phyloP scores from a whole-genome alignment of 1,284 basidiomycete species.

The Fistulinella staudtii region DNA sequence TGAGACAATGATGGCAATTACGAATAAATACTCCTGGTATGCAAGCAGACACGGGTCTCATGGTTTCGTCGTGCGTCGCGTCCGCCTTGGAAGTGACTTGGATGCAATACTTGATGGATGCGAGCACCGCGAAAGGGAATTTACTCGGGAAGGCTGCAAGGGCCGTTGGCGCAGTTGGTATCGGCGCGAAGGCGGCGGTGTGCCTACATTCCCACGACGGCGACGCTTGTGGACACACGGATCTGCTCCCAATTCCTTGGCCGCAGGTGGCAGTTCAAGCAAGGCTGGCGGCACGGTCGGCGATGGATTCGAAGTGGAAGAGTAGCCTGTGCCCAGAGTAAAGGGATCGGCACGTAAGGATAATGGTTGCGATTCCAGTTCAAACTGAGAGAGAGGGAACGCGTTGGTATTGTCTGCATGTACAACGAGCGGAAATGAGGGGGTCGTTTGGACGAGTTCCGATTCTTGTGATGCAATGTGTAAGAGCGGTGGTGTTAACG shows the following conservation, averaged over 20 bases:
- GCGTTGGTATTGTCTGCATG: conserved; percentile 32
- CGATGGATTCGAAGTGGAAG: conserved; percentile 7
- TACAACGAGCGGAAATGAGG: conserved; percentile 52
- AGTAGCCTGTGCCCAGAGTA: conserved; percentile 28
- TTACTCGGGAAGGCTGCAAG: conserved; percentile 13
- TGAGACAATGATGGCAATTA: conserved; percentile 34
- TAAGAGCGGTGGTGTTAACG: conserved; percentile 25
- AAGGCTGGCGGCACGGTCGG: conserved; percentile 9
- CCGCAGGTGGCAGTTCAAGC: conserved; percentile 9
- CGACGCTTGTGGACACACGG: conserved; percentile 14
- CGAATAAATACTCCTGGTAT: conserved; percentile 24
- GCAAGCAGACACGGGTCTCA: neutral
- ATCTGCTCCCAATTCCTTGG: conserved; percentile 6
- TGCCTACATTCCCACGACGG: conserved; percentile 1
- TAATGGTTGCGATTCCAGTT: conserved; percentile 32
- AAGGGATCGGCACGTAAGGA: conserved; percentile 31
- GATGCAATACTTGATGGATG: conserved; percentile 6
- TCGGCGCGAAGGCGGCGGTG: conserved; percentile 17
- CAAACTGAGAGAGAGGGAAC: conserved; percentile 38
- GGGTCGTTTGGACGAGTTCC: conserved; percentile 46
- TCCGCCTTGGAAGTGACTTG: conserved; percentile 14
- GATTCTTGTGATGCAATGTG: conserved; percentile 40
- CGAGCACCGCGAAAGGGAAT: too few species aligned
- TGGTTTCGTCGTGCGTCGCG: conserved; percentile 15
- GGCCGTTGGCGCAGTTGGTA: conserved; percentile 32